Base-by-base conservation (phyloP, 306 rosid species). In the Quercus berberidifolia region DNA sequence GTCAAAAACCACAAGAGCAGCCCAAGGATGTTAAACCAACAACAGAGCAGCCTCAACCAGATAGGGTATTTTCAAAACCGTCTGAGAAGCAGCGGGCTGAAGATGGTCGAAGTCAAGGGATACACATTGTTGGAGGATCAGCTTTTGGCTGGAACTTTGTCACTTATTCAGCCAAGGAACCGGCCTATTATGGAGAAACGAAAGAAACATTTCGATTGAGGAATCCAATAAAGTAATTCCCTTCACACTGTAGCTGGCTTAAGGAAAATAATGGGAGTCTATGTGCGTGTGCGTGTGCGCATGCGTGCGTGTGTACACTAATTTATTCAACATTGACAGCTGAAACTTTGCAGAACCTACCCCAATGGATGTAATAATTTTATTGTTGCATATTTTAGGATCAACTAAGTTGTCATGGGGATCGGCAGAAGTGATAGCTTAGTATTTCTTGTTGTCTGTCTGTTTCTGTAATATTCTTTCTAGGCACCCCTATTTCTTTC, bases 101-200 rank as follows among this genome's bases (percentile, higher is more conserved):
- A 75, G 91, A 84, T 64, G 79, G 87, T 64, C 90, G 77, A 68
- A 4, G 68, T 30, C 69, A 51, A 1, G 94, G 91, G 67, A 71
- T 91, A 56, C 90, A 88, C 69, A 71, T 91, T 54, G 92, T 94
- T 74, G 98, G 98, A 33, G 98, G 98, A 72, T 94, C 98, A 14
- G 98, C 94, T 57, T 89, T 92, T 21, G 98, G 97, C 46, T 94
- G 97, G 97, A 94, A 94, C 58, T 94, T 94, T 73, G 83, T 94
- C 72, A 88, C 92, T 70, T 88, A 71, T 79, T 21, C 83, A n/a
- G 83, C 90, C 67, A 41, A 64, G 2, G 87, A 87, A 17, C 83
- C 97, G 12, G 91, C 86, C 78, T 94, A 91, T 74, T 91, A 79
- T 78, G 97, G 98, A 55, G 77, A 78, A 65, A 86, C 97, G 6